Evolutionary conservation across 768 basidiomycete genomes (phyloP).

Genomic region (Tubosaeta sp.): DNA sequence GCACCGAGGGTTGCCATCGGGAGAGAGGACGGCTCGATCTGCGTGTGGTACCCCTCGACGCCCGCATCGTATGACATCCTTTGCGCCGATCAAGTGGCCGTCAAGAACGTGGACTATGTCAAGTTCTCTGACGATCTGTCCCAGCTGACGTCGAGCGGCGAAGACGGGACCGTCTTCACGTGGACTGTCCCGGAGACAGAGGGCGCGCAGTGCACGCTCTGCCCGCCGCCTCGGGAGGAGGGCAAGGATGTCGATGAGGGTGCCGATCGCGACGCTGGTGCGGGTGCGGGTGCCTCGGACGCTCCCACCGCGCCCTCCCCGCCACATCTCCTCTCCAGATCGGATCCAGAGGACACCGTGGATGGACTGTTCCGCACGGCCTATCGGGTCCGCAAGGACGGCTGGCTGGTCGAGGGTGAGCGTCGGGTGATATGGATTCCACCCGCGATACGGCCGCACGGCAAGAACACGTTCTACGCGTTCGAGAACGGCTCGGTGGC

Average conservation of each 20-base stretch:
- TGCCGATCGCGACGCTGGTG: not conserved
- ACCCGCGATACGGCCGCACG: not conserved
- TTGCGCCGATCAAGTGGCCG: not conserved
- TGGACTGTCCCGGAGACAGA: slow-evolving; percentile 7
- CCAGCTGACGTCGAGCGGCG: slow-evolving; percentile 8
- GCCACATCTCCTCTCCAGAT: slow-evolving; percentile 4
- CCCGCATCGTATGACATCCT: slow-evolving; percentile 10
- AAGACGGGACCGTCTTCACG: slow-evolving; percentile 5
- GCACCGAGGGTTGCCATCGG: slow-evolving; percentile 5
- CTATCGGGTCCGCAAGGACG: slow-evolving; percentile 16
- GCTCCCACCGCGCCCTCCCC: not conserved
- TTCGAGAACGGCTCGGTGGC: not conserved
- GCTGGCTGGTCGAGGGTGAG: slow-evolving; percentile 15
- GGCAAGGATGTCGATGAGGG: not conserved
- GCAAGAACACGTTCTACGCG: not conserved
- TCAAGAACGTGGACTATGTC: slow-evolving; percentile 4
- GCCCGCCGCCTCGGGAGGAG: not conserved
- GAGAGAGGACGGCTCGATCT: not conserved
- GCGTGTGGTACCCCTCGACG: slow-evolving; percentile 14
- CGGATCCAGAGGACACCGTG: slow-evolving; percentile 6
- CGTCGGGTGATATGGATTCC: slow-evolving; percentile 7
- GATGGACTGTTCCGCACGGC: slow-evolving; percentile 6
- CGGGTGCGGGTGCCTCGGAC: not conserved
- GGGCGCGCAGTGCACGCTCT: not conserved
- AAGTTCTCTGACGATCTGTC: slow-evolving; percentile 8